Evolutionary conservation across 257 asterid genomes (phyloP).

Genomic region (Fraxinus americana): DNA sequence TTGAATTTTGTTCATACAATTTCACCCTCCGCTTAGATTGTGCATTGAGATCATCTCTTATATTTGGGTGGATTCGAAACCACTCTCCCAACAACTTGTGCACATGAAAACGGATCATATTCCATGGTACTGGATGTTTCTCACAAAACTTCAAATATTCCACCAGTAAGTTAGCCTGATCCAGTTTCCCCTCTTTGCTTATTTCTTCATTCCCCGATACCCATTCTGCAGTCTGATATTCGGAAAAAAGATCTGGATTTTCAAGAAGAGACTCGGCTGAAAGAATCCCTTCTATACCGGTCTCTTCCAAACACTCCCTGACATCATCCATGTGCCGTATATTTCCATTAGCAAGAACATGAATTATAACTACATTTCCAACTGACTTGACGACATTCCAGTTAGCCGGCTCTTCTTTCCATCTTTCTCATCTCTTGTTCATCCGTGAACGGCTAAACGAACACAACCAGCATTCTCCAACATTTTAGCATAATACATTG

Average conservation of each 20-base stretch:
- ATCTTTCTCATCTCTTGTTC: constrained; percentile 92
- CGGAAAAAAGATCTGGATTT: constrained; percentile 92
- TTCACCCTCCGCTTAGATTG: constrained; percentile 32
- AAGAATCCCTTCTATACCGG: constrained; percentile 80
- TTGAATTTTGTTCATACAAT: no score
- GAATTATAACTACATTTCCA: constrained; percentile 74
- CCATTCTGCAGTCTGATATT: constrained; percentile 79
- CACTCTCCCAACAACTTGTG: constrained; percentile 91
- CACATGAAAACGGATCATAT: constrained; percentile 89
- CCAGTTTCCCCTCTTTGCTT: constrained; percentile 52
- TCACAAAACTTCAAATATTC: constrained; percentile 81
- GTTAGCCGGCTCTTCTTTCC: constrained; percentile 85
- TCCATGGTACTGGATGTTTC: constrained; percentile 92
- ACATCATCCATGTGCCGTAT: constrained; percentile 77
- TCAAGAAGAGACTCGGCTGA: constrained; percentile 94
- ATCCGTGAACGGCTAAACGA: constrained; percentile 89
- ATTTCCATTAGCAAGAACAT: constrained; percentile 92
- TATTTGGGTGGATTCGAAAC: constrained; percentile 73
- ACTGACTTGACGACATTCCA: constrained; percentile 86
- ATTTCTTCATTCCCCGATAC: constrained; percentile 38
- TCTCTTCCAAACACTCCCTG: constrained; percentile 64
- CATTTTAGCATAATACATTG: constrained; percentile 86
- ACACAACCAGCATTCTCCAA: constrained; percentile 95
- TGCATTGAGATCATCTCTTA: constrained; percentile 73
- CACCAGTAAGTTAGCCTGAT: constrained; percentile 69